Percentiles rank a stretch among this genome's conserved stretches.
Conservation (phyloP, 192 early-diverging fungal genomes). For the Rhizophagus clarus region DNA sequence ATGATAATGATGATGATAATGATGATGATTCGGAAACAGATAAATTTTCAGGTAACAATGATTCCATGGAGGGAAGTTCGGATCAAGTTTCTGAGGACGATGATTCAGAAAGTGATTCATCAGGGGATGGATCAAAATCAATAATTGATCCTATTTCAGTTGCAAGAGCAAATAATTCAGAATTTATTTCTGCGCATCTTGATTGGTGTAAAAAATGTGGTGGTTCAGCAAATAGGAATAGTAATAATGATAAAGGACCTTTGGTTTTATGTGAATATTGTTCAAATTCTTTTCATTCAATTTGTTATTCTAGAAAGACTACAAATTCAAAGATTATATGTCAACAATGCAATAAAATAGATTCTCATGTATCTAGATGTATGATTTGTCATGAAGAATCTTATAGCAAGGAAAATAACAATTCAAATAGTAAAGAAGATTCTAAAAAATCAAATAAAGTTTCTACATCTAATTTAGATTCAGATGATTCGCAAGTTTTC, state of each 20-base stretch:
- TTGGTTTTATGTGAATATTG: constrained; percentile 44
- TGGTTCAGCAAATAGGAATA: not conserved
- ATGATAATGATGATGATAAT: not conserved
- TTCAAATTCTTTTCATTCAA: constrained; percentile 37
- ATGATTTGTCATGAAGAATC: constrained; percentile 23
- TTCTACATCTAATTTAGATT: not conserved
- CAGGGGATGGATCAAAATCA: too few species aligned
- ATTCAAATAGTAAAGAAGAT: not conserved
- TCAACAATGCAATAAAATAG: not conserved
- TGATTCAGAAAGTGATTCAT: not conserved
- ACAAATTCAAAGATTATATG: not conserved
- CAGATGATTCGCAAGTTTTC: constrained; percentile 15
- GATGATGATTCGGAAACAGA: not conserved
- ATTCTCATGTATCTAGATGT: constrained; percentile 19
- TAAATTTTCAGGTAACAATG: not conserved
- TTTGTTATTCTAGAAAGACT: not conserved
- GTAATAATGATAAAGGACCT: not conserved
- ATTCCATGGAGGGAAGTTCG: not conserved
- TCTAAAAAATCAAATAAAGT: not conserved
- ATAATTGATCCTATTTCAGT: not conserved
- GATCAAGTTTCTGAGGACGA: not conserved
- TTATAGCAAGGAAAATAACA: not conserved
- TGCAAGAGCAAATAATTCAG: not conserved
- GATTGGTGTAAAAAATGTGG: constrained; percentile 16
- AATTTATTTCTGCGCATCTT: constrained; percentile 11